Base-by-base conservation (phyloP, 2,329 filamentous ascomycete species). In the Ophiocordyceps camponoti-leonardi region DNA sequence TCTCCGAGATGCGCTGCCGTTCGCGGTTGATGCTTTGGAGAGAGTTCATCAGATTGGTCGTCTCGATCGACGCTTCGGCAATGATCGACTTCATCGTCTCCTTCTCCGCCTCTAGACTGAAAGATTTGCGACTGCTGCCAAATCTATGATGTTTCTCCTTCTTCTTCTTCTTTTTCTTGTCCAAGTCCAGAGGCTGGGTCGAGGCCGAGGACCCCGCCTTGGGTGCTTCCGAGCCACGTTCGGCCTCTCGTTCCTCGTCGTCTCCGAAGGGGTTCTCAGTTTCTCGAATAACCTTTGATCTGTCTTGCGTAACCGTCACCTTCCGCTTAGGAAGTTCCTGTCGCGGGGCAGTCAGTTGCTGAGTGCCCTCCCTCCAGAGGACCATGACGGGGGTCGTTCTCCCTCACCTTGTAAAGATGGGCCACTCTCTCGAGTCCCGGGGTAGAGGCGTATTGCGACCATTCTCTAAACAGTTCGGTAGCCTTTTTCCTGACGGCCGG, bases 21-120 rank as follows among this genome's bases (percentile, higher is more conserved):
- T 96, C 92, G 49, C 92, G 80, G 59, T 96, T 95, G 64, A 95
- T 88, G 45, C 83, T 79, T 60, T 92, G 87, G 35, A 98, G 69
- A 1, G 81, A 77, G 57, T 98, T 96, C 57, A 81, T 72, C 37
- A 98, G 70, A 58, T 94, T 94, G 0, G 85, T 95, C n/a, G 86
- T 81, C 4, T 87, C 85, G 37, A 96, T 84, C 1, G 86, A 88
- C 0, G 88, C 79, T 42, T 90, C 85, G 3, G 90, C 92, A 50
- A 98, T 87, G n/a, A 81, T 77, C 49, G 81, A 77, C 52, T 94
- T 81, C 68, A 98, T 87, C 49, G 83, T 73, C 1, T 84, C 83
- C 61, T 90, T 90, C 61, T 96, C 92, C 37, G 78, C 81, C 53
- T 93, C 85, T 0, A 96, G 70, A 57, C 83, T 86, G 68, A 96